Percentiles rank a stretch among this genome's conserved stretches.
Conservation (phyloP, 2,329 filamentous ascomycete genomes). For the Exophiala dermatitidis region DNA sequence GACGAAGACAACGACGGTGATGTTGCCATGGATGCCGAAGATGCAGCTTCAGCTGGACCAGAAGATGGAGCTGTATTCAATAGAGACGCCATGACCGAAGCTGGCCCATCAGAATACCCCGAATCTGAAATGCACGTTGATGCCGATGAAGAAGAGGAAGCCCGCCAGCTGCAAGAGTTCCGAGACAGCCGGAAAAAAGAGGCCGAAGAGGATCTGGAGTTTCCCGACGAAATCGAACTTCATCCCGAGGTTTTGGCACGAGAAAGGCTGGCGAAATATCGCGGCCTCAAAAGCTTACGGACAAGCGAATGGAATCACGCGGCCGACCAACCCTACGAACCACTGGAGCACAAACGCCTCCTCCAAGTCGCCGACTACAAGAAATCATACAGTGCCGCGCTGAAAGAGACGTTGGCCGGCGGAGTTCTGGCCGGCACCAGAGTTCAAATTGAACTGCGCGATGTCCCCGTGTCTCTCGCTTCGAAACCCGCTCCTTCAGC, state of each 20-base stretch:
- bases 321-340: constrained; percentile 79
- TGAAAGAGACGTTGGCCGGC: constrained; percentile 79
- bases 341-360: constrained; percentile 79
- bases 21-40: constrained; percentile 43
- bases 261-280: constrained; percentile 77
- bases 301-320: constrained; percentile 83
- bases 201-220: constrained; percentile 83
- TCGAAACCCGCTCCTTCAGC: constrained; percentile 56
- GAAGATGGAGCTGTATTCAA: constrained; percentile 69
- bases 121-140: constrained; percentile 89
- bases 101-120: constrained; percentile 77
- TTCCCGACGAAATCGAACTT: constrained; percentile 94
- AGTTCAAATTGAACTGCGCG: constrained; percentile 68
- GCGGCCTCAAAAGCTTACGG: constrained; percentile 84
- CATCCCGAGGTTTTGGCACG: constrained; percentile 78
- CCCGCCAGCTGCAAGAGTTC: constrained; percentile 72
- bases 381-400: constrained; percentile 65
- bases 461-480: constrained; percentile 50
- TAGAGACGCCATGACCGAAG: constrained; percentile 60
- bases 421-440: constrained; percentile 77
- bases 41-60: constrained; percentile 50
- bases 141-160: constrained; percentile 72
- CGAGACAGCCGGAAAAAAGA: constrained; percentile 70
- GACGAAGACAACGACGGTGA: constrained; percentile 55
- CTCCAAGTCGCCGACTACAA: constrained; percentile 87